phyloP scores from a whole-genome alignment of 1,284 basidiomycete genomes.

The Leucoagaricus sp. region DNA sequence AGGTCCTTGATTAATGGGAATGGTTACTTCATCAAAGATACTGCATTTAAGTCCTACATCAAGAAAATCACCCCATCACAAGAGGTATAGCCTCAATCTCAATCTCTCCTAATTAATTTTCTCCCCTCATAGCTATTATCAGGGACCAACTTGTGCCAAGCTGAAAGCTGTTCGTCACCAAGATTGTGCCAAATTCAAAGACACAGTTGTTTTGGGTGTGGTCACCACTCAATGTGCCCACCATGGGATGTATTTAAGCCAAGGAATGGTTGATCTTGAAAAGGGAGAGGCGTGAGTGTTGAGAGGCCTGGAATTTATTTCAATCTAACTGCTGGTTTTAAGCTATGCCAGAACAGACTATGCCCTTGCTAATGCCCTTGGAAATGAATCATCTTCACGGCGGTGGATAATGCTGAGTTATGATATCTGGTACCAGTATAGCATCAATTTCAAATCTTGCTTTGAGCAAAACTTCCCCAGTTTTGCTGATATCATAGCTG shows the following conservation, averaged over 20 bases:
- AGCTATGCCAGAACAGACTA: slow-evolving; percentile 9
- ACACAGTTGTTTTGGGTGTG: slow-evolving; percentile 25
- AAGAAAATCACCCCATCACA: neutral
- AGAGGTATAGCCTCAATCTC: neutral
- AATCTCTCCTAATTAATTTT: neutral
- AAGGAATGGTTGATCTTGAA: slow-evolving; percentile 25
- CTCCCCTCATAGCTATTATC: neutral
- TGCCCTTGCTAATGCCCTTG: neutral
- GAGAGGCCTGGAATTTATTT: neutral
- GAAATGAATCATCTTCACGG: neutral
- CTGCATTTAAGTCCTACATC: slow-evolving; percentile 21
- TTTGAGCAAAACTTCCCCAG: neutral
- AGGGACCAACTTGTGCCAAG: slow-evolving; percentile 26
- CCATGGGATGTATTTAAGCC: slow-evolving; percentile 26
- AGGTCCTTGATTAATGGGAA: slow-evolving; percentile 26
- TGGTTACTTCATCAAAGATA: slow-evolving; percentile 24
- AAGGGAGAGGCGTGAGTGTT: slow-evolving; percentile 28
- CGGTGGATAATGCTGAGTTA: slow-evolving; percentile 25
- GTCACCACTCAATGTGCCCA: slow-evolving; percentile 28
- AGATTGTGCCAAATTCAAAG: slow-evolving; percentile 29
- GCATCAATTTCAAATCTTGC: neutral
- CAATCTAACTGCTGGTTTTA: neutral
- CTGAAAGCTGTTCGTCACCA: slow-evolving; percentile 26
- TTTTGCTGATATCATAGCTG: neutral
- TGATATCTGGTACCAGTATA: slow-evolving; percentile 25